These are phyloP conservation scores for Orbilia oligospora DNA, from an alignment of 2,329 filamentous ascomycete genomes.

Conservation along the genomic window DNA sequence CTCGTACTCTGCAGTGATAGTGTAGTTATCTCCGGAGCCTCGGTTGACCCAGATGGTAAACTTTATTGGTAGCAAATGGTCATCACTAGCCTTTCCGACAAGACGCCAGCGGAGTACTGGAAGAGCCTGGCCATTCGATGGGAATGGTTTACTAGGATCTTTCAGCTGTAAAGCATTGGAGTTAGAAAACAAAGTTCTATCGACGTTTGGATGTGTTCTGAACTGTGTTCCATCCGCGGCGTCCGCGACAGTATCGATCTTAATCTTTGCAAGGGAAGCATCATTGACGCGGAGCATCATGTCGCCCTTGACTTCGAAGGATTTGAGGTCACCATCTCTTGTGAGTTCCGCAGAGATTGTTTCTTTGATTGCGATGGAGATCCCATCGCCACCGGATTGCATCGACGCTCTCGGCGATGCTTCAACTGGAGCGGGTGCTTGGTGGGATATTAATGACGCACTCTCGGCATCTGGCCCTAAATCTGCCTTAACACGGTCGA, in stretches of 20 bases:
- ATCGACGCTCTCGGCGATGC: conserved; percentile 74
- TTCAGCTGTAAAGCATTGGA: conserved; percentile 89
- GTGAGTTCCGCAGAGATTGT: conserved; percentile 90
- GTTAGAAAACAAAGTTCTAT: conserved; percentile 86
- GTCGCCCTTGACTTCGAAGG: conserved; percentile 90
- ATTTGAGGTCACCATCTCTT: conserved; percentile 87
- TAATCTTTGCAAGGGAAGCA: conserved; percentile 89
- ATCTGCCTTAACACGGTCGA: conserved; percentile 92
- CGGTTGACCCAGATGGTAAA: conserved; percentile 99
- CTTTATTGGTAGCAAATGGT: conserved; percentile 87
- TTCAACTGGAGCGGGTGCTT: conserved; percentile 68
- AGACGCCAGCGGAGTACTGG: conserved; percentile 90
- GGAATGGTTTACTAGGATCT: conserved; percentile 89
- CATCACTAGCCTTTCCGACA: conserved; percentile 80
- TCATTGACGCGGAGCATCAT: conserved; percentile 92
- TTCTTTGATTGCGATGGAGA: conserved; percentile 90
- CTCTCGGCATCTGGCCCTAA: conserved; percentile 84
- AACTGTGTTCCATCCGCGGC: conserved; percentile 74
- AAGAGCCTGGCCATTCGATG: conserved; percentile 87
- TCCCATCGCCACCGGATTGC: conserved; percentile 82
- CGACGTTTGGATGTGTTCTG: conserved; percentile 95
- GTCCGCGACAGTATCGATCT: conserved; percentile 85
- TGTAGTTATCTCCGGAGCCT: conserved; percentile 82
- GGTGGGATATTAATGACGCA: conserved; percentile 76
- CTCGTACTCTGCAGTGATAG: conserved; percentile 95